These are phyloP conservation scores for Elymus sibiricus DNA, from an alignment of 176 grass and related monocot species.

Conservation along the genomic window DNA sequence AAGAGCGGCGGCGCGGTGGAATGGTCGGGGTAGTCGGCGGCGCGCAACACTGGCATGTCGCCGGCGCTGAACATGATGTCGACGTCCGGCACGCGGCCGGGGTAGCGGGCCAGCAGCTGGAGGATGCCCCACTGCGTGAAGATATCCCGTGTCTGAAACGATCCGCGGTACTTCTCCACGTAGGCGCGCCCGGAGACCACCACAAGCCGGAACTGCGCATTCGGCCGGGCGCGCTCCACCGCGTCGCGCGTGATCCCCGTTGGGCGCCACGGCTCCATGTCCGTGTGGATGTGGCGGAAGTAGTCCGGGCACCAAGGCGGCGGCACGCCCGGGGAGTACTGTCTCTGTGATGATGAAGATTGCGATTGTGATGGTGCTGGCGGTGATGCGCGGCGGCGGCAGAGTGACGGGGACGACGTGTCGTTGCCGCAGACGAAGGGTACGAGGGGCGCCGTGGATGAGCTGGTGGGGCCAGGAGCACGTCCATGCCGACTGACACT, in stretches of 20 bases:
- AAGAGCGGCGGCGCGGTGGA: slow-evolving; percentile 55
- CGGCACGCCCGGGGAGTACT: neutral
- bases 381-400: neutral
- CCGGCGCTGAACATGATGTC: slow-evolving; percentile 85
- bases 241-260: slow-evolving; percentile 39
- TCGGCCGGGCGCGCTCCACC: slow-evolving; percentile 31
- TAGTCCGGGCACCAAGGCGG: slow-evolving; percentile 42
- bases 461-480: neutral
- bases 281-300: slow-evolving; percentile 70
- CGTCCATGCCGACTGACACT: neutral
- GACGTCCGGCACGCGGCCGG: slow-evolving; percentile 59
- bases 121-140: slow-evolving; percentile 83
- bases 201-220: slow-evolving; percentile 54
- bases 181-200: slow-evolving; percentile 53
- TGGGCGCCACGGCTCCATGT: slow-evolving; percentile 51
- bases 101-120: slow-evolving; percentile 69
- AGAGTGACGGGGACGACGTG: neutral
- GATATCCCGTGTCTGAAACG: slow-evolving; percentile 56
- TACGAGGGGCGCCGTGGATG: neutral
- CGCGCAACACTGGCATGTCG: slow-evolving; percentile 45
- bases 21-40: neutral
- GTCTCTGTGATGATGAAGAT: neutral
- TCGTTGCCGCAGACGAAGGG: slow-evolving; percentile 25
- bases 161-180: slow-evolving; percentile 44
- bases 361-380: neutral